Conservation (phyloP, 2,329 filamentous ascomycete genomes). For the Ciborinia camelliae region DNA sequence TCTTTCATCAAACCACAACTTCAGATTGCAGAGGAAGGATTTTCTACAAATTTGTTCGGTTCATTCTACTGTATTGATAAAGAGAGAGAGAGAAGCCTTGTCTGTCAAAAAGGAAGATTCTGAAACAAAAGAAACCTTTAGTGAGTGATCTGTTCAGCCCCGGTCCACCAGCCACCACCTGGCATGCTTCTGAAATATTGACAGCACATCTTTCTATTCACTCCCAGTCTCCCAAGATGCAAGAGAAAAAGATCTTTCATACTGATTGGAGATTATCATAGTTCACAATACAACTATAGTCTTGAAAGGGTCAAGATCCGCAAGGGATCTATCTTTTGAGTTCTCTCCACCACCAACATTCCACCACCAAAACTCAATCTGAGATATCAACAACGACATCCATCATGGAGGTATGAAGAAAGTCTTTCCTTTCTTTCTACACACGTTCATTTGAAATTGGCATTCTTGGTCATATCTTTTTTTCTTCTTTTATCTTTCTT, state of each 20-base stretch:
- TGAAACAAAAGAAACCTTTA: constrained; percentile 9
- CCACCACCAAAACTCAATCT: neutral
- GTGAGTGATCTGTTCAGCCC: constrained; percentile 11
- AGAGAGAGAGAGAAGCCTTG: neutral
- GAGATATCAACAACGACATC: neutral
- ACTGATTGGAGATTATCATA: neutral
- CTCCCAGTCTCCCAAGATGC: neutral
- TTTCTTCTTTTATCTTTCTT: neutral
- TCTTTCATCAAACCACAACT: neutral
- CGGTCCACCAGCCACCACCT: neutral
- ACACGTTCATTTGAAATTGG: neutral
- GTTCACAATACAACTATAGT: neutral
- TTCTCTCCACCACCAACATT: constrained; percentile 1
- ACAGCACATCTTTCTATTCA: constrained; percentile 5
- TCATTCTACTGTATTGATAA: neutral
- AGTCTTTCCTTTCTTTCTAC: neutral
- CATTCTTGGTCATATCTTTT: neutral
- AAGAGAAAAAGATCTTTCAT: neutral
- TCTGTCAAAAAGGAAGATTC: neutral
- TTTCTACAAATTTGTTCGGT: neutral
- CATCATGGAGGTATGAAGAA: constrained; percentile 28
- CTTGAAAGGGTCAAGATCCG: neutral
- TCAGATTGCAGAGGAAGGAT: too few relatives aligned
- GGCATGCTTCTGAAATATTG: neutral
- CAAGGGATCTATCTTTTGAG: neutral